A percentile compares a stretch with the other conserved stretches of the same genome.
Evolutionary conservation across 192 early-diverging fungal species (phyloP).

Genomic region (Backusella westeae): DNA sequence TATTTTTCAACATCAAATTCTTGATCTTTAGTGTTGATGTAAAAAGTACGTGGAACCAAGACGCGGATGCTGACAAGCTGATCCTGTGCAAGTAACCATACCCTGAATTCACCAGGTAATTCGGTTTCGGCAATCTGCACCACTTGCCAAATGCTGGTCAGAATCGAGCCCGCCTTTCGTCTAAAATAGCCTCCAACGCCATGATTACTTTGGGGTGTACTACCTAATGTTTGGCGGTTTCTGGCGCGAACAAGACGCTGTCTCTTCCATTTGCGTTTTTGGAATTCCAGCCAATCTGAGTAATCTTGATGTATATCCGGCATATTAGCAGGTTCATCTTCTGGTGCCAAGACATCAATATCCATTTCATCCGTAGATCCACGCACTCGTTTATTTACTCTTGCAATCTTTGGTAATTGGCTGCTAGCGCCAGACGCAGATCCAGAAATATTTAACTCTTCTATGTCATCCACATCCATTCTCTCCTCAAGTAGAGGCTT

Average conservation of each 20-base stretch:
- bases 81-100: slow-evolving; percentile 79
- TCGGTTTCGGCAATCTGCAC: slow-evolving; percentile 85
- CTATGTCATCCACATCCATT: slow-evolving; percentile 21
- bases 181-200: slow-evolving; percentile 64
- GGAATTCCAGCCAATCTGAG: slow-evolving; percentile 66
- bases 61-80: slow-evolving; percentile 71
- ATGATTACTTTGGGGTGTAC: neutral
- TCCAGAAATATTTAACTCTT: neutral
- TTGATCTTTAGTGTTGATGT: slow-evolving; percentile 70
- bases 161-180: slow-evolving; percentile 62
- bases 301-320: slow-evolving; percentile 74
- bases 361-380: neutral
- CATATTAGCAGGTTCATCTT: slow-evolving; percentile 52
- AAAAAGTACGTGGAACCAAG: slow-evolving; percentile 78
- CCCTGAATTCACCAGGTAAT: slow-evolving; percentile 79
- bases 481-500: slow-evolving; percentile 27
- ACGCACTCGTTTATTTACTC: slow-evolving; percentile 16
- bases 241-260: slow-evolving; percentile 52
- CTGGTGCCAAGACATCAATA: slow-evolving; percentile 19
- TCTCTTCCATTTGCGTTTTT: slow-evolving; percentile 77
- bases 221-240: slow-evolving; percentile 29
- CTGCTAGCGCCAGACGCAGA: neutral
- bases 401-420: neutral
- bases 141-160: slow-evolving; percentile 76
- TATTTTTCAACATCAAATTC: neutral